Evolutionary conservation across 352 stramenopile genomes (phyloP), one percentile per base, ranked within the genome.

Genomic region (Phytophthora lateralis): DNA sequence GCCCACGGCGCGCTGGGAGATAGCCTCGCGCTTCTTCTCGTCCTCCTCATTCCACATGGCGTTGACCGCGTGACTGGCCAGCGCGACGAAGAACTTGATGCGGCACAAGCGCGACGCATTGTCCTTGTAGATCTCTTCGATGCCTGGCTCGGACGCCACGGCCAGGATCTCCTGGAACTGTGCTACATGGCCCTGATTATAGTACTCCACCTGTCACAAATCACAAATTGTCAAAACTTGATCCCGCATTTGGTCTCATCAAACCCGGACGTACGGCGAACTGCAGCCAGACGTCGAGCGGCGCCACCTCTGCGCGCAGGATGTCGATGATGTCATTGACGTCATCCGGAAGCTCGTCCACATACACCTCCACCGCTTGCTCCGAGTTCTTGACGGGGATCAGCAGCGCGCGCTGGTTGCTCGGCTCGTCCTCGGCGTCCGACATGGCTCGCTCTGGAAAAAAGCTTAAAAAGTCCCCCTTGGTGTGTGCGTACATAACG

Each of bases 301-400:
- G 89, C 61, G 90, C 90, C 45, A 97, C 86, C 63, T 97, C 90
- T 3, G 90, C 90, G 51, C 90, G 86, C 47, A 97, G 64, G 39
- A 97, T 96, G 57, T 96, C 90, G 60, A 97, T 95, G 59, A 97
- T 95, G 60, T 97, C 89, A 69, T 95, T 96, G 8, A 95, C 88
- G 54, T 97, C 90, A 17, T 91, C 85, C 0, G 90, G 90, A 14
- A 97, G 79, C 63, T 97, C 90, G 53, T 97, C 88, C 18, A 88
- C 82, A 63, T 90, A 97, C 38, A 97, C 88, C 52, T 97, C 88
- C 42, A 97, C 88, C n/a, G 72, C 83, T 64, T 97, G 79, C 66
- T 93, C 65, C 63, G 85, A 95, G 75, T 96, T 96, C 56, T 96
- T 93, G 8, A 97, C 90, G 45, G 90, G 90, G 75, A 97, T 97